Conservation (phyloP, 1,284 basidiomycete species). For the Mycosarcoma mackinlayi region DNA sequence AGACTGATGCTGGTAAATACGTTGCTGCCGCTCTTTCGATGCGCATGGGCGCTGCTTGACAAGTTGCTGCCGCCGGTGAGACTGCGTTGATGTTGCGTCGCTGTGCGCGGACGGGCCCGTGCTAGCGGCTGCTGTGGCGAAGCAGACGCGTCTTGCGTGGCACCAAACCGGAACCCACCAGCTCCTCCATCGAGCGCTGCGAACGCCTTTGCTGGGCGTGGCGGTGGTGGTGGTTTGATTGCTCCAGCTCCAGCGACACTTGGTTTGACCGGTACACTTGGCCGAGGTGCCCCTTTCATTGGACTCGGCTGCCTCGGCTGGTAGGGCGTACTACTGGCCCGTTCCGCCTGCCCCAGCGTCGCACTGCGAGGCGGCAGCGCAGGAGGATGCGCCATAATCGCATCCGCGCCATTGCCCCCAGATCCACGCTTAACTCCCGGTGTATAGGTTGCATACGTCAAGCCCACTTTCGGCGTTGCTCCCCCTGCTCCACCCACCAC, state of each 20-base stretch:
- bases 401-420: constrained; percentile 1
- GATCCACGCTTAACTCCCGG: constrained; percentile 21
- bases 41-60: not conserved
- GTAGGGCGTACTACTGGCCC: constrained; percentile 5
- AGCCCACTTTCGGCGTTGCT: not conserved
- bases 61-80: constrained; percentile 3
- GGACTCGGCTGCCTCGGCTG: constrained; percentile 16
- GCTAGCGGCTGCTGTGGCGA: constrained; percentile 6
- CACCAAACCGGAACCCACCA: constrained; percentile 34
- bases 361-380: constrained; percentile 41
- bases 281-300: constrained; percentile 9
- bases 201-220: constrained; percentile 16
- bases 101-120: constrained; percentile 9
- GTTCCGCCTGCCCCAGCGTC: constrained; percentile 21
- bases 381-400: constrained; percentile 15
- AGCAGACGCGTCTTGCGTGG: not conserved
- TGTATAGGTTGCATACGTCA: constrained; percentile 37
- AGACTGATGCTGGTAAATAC: constrained; percentile 44
- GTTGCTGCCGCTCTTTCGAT: constrained; percentile 28
- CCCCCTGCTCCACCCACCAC: too few relatives aligned
- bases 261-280: constrained; percentile 15
- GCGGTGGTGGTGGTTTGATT: constrained; percentile 27
- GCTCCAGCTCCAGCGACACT: not conserved
- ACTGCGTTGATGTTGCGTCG: not conserved
- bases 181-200: constrained; percentile 27